Base-by-base conservation (phyloP, 1,284 basidiomycete genomes). In the Sphaerobolus stellatus region DNA sequence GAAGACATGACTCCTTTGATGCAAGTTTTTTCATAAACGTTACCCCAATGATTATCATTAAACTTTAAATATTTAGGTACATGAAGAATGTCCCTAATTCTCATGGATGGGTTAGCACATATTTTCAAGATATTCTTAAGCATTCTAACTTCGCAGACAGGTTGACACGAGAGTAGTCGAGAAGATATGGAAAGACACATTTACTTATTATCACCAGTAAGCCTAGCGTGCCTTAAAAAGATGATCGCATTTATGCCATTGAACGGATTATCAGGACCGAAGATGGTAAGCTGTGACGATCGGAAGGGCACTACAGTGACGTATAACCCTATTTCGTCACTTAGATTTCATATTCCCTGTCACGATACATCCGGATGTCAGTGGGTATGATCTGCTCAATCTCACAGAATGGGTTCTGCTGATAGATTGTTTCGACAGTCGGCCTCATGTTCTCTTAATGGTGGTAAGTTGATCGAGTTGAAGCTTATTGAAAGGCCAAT, bases 361-460 rank as follows among this genome's bases (percentile, higher is more conserved):
- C 57, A 90, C 88, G 0, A 86, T 90, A 28, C 87, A 89, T 62
- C 88, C 88, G 1, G 88, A 90, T 58, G 86, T 88, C n/a, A 84
- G 83, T 62, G 84, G 85, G 79, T 83, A 64, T 66, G 77, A 34
- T 31, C 25, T 43, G n/a, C 14, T 27, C 44, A 16, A 30, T 50
- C 62, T 29, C 54, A 59, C 20, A 18, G 6, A 18, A 18, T 46
- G 24, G 49, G 52, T 45, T 28, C 18, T 29, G 55, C 29, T 38
- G 11, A 16, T 31, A 22, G 8, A 13, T 33, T 52, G 33, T 50
- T 46, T 36, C 38, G 5, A 27, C 49, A 75, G 72, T 5, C 73
- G 78, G 9, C 75, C 76, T 24, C 74, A 80, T 67, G 85, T 90
- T 18, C 71, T 89, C 7, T 73, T 88, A 50, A 90, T 90, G 83